These are phyloP conservation scores for Sphaerostilbella broomeana DNA, from an alignment of 2,329 filamentous ascomycete genomes.

Conservation along the genomic window DNA sequence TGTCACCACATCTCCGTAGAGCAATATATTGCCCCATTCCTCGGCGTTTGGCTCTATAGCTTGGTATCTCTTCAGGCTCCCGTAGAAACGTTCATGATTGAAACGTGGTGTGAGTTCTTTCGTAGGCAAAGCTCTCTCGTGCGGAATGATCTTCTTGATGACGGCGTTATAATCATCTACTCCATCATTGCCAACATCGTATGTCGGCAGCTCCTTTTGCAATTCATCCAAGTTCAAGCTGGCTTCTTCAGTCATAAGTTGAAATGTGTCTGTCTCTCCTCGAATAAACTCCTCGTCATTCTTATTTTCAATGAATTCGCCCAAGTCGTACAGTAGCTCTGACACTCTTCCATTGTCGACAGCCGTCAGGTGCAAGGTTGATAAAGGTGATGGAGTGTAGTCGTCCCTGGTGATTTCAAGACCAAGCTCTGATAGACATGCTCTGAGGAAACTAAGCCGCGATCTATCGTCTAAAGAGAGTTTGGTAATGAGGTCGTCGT, in stretches of 20 bases:
- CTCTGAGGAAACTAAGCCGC: constrained; percentile 69
- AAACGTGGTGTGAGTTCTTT: constrained; percentile 76
- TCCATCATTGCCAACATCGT: constrained; percentile 32
- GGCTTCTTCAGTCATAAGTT: constrained; percentile 60
- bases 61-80: constrained; percentile 63
- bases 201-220: constrained; percentile 41
- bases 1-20: constrained; percentile 89
- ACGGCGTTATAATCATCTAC: constrained; percentile 70
- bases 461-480: constrained; percentile 63
- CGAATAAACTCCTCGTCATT: constrained; percentile 66
- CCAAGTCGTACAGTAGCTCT: constrained; percentile 59
- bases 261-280: constrained; percentile 77
- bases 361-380: constrained; percentile 74
- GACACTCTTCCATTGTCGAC: constrained; percentile 56
- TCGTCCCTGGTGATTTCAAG: constrained; percentile 68
- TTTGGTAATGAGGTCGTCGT: constrained; percentile 60
- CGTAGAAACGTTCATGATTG: constrained; percentile 73
- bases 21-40: constrained; percentile 67
- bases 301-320: constrained; percentile 59
- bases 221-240: constrained; percentile 53
- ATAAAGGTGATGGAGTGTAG: constrained; percentile 68
- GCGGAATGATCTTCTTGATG: constrained; percentile 66
- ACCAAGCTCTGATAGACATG: constrained; percentile 72
- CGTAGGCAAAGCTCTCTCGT: constrained; percentile 61
- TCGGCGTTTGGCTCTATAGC: constrained; percentile 46